Evolutionary conservation across 2,329 filamentous ascomycete species (phyloP), one percentile per base, ranked within the genome.

Genomic region (Alternaria consortialis): DNA sequence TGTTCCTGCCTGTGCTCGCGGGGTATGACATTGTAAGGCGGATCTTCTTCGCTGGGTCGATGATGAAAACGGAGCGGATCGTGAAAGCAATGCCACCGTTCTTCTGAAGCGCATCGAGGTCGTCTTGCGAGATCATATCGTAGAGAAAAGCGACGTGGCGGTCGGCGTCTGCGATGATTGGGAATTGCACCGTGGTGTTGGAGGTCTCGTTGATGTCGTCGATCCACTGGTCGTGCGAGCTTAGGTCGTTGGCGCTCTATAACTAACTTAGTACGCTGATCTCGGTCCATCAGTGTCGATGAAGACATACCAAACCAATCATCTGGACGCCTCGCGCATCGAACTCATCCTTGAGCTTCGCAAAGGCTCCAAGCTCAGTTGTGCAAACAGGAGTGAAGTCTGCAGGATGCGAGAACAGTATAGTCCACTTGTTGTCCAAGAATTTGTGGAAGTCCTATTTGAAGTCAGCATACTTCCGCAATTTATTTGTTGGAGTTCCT

Each of bases 341-440:
- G 82, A 97, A 97, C 81, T 97, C 93, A 73, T 89, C 87, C 84
- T 93, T 89, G 66, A 97, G 86, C 83, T 94, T 95, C 71, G 93
- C 91, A 74, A 97, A 96, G 62, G 93, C 93, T 65, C 93, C 94
- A 65, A 97, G 90, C 84, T 97, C 94, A 56, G 93, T 97, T 67
- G 94, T 97, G 86, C 94, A 97, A 62, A 97, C 94, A 56, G 94
- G 94, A 2, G 94, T 97, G 85, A 92, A 97, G 82, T 97, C 94
- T 61, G 82, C 90, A 3, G 92, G 92, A 83, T 94, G 92, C 32
- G 90, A 93, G 85, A 95, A 94, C 71, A 95, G 84, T 67, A 95
- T 87, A 60, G 90, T 88, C 92, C 92, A 94, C 74, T 86, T 90
- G 84, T 90, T 85, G 75, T 88, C 90, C 67, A 94, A 86, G 83